Conservation (phyloP, 139 green algal genomes). For the Chlorella ohadii region DNA sequence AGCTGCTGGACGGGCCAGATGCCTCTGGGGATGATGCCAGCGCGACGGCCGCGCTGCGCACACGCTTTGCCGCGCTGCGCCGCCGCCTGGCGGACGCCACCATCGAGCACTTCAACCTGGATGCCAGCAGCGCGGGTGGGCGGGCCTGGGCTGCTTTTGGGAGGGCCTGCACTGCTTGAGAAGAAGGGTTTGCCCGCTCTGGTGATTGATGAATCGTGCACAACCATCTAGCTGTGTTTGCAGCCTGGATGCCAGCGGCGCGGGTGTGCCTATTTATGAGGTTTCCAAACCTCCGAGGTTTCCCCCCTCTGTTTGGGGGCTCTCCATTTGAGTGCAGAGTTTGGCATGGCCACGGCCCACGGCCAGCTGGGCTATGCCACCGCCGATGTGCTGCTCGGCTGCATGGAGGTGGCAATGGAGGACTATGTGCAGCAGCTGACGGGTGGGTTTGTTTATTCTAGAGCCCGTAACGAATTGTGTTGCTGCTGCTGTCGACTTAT, state of each 20-base stretch:
- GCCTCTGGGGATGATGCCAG: background rate
- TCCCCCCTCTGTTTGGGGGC: no score
- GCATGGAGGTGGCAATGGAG: slow-evolving; percentile 61
- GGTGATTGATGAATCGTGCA: no score
- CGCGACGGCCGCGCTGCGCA: slow-evolving; percentile 4
- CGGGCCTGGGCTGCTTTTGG: no score
- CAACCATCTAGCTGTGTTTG: no score
- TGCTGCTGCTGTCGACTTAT: no score
- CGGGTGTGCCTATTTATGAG: no score
- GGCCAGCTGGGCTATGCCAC: slow-evolving; percentile 32
- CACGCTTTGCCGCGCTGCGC: slow-evolving; percentile 20
- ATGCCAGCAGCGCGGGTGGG: background rate
- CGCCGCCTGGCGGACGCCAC: slow-evolving; percentile 23
- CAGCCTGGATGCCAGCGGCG: no score
- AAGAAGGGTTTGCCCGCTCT: no score
- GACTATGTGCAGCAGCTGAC: slow-evolving; percentile 47
- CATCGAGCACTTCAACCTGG: slow-evolving; percentile 49
- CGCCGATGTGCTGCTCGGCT: slow-evolving; percentile 53
- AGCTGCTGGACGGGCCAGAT: background rate
- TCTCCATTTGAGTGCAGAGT: no score
- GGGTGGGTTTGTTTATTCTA: background rate
- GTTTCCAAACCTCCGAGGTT: no score
- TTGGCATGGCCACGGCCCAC: background rate
- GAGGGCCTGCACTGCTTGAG: no score
- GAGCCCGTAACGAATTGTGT: no score